Percentiles rank a stretch among this genome's conserved stretches.
Conservation (phyloP, 1,284 basidiomycete species). For the Boletellus sp. region DNA sequence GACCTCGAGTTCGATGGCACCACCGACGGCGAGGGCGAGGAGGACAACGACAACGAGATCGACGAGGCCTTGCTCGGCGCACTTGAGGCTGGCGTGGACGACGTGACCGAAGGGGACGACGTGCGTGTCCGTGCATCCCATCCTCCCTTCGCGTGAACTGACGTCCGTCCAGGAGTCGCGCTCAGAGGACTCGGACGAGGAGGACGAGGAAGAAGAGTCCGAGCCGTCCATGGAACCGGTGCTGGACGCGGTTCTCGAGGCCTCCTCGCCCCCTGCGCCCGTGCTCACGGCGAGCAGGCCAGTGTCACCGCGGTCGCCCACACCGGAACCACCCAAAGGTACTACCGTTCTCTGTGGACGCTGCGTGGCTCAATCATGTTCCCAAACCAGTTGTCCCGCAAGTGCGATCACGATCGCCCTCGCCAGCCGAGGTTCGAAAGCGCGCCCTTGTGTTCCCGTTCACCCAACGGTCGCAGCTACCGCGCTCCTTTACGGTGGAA, state of each 20-base stretch:
- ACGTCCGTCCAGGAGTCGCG: conserved; percentile 39
- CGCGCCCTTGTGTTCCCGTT: conserved; percentile 38
- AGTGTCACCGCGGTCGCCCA: conserved; percentile 25
- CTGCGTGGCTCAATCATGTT: conserved; percentile 9
- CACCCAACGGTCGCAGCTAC: conserved; percentile 22
- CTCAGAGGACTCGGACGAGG: conserved; percentile 56
- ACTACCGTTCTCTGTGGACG: not conserved
- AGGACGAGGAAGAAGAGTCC: conserved; percentile 48
- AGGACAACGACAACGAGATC: conserved; percentile 42
- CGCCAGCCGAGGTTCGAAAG: conserved; percentile 58
- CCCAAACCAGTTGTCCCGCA: conserved; percentile 28
- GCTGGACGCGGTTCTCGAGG: conserved; percentile 20
- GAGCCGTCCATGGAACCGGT: conserved; percentile 32
- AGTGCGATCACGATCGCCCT: conserved; percentile 51
- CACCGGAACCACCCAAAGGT: conserved; percentile 32
- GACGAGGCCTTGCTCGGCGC: conserved; percentile 54
- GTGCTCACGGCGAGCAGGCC: conserved; percentile 13
- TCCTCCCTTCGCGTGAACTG: conserved; percentile 4
- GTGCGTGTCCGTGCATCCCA: conserved; percentile 35
- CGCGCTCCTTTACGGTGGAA: conserved; percentile 81
- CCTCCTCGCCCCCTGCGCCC: conserved; percentile 26
- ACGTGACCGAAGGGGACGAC: conserved; percentile 64
- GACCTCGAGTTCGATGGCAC: conserved; percentile 50
- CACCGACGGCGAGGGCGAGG: conserved; percentile 45
- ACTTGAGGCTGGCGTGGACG: conserved; percentile 50